Percentiles rank a stretch among this genome's conserved stretches.
Conservation (phyloP, 2,329 filamentous ascomycete species). For the Monosporascus sp. region DNA sequence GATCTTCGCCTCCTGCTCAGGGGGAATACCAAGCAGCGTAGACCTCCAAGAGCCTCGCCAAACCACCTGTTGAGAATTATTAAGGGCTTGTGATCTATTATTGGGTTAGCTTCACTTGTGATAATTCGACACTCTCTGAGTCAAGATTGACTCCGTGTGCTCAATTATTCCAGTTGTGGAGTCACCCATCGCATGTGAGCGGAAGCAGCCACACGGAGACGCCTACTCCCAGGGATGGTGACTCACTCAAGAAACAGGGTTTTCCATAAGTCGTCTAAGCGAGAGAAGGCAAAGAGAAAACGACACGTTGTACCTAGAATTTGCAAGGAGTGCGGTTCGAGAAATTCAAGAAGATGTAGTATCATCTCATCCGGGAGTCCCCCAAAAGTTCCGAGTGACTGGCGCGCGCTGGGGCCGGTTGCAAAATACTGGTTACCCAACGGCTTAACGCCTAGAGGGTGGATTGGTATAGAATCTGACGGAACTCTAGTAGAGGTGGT, state of each 20-base stretch:
- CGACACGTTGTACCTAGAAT: slow-evolving; percentile 73
- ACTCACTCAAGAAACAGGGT: slow-evolving; percentile 78
- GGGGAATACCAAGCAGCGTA: slow-evolving; percentile 60
- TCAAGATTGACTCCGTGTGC: neutral
- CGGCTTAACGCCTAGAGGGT: slow-evolving; percentile 81
- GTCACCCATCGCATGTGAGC: neutral
- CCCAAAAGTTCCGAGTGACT: slow-evolving; percentile 59
- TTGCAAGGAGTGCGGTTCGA: slow-evolving; percentile 60
- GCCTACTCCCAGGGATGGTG: neutral
- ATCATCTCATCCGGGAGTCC: slow-evolving; percentile 77
- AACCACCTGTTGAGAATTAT: slow-evolving; percentile 37
- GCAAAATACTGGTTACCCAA: slow-evolving; percentile 76
- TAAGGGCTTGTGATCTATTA: slow-evolving; percentile 25
- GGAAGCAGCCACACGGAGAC: neutral
- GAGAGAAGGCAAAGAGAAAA: slow-evolving; percentile 79
- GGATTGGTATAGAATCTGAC: slow-evolving; percentile 57
- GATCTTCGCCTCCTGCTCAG: slow-evolving; percentile 48
- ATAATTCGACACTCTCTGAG: neutral
- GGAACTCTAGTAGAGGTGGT: neutral
- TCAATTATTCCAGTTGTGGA: neutral
- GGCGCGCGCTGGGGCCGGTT: slow-evolving; percentile 60
- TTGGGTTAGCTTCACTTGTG: slow-evolving; percentile 10
- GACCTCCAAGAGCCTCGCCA: slow-evolving; percentile 86
- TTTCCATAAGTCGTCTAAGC: slow-evolving; percentile 87
- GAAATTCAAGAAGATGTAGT: slow-evolving; percentile 66